These are phyloP conservation scores for Lactuca sativa DNA, from an alignment of 129 eudicot species.

Conservation along the genomic window DNA sequence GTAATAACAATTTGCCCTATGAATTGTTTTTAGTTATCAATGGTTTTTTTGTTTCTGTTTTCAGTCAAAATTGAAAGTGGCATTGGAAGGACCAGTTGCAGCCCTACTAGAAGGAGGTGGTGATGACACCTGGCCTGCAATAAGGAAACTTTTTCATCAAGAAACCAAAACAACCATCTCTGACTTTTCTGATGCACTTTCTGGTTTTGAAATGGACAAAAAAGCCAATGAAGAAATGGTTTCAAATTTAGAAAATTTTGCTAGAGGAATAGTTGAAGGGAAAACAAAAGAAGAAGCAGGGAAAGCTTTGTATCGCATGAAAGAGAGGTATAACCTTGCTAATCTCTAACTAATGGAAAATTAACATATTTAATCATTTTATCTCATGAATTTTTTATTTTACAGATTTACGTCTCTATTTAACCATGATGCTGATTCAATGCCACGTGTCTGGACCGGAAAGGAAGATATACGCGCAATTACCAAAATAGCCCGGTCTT, in stretches of 20 bases:
- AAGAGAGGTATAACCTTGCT: constrained; percentile 60
- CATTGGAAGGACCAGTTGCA: constrained; percentile 72
- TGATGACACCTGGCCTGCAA: constrained; percentile 89
- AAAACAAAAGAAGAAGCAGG: constrained; percentile 90
- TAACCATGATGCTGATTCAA: constrained; percentile 82
- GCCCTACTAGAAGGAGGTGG: constrained; percentile 82
- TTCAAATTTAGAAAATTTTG: constrained; percentile 53
- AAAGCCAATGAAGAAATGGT: constrained; percentile 60
- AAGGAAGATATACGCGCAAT: constrained; percentile 92
- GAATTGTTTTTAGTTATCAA: not conserved
- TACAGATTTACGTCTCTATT: constrained; percentile 78
- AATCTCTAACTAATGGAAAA: not conserved
- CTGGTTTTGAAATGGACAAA: constrained; percentile 75
- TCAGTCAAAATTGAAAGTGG: constrained; percentile 72
- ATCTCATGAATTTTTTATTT: not conserved
- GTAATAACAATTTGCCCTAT: no score
- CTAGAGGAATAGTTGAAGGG: constrained; percentile 75
- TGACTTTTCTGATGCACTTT: constrained; percentile 71
- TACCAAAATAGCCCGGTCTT: constrained; percentile 85
- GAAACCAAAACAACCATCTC: constrained; percentile 62
- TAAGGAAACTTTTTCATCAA: constrained; percentile 71
- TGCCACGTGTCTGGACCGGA: constrained; percentile 99
- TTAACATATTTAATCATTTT: no score
- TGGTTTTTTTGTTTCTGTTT: constrained; percentile 18
- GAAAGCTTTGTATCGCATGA: constrained; percentile 82